Base-by-base conservation (phyloP, 2,329 filamentous ascomycete species). In the Claviceps fusiformis region DNA sequence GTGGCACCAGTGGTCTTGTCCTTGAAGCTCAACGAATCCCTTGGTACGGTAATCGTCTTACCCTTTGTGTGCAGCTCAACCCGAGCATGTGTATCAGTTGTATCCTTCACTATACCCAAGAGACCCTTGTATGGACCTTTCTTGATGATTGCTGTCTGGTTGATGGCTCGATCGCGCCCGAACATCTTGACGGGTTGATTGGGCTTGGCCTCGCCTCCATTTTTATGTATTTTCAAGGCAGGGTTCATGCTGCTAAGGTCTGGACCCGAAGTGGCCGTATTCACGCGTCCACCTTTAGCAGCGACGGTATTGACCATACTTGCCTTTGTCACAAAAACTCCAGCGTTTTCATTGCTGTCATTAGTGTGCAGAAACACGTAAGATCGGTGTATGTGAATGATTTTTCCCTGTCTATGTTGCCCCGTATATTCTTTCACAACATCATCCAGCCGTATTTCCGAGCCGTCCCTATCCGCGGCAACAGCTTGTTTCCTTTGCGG, bases 51-150 rank as follows among this genome's bases (percentile, higher is more conserved):
- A 58, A 97, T 82, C 17, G 88, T 86, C 75, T 96, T 97, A 72
- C 85, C 89, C 74, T 95, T 95, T 6, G 91, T 91, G 67, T 97
- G 92, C 44, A 98, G 75, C 71, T 98, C 93, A 46, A 98, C 87
- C 59, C 91, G 86, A 35, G 89, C 92, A 64, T 87, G 82, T 3
- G 81, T 81, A 62, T 95, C 91, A 7, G 89, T 95, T 0, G 92
- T 87, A 66, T 97, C 92, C 67, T 95, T 96, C 62, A 98, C 91
- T 61, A 96, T 95, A 62, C 93, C 93, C 46, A 97, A 75, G 47
- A 96, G 77, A 55, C 92, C 92, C 72, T 98, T 98, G 75, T 92
- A 90, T 27, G 86, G 83, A 33, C 93, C 93, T 66, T 86, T 89
- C 56, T 85, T 82, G 64, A 97, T 87, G 53, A 86, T 89, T 48